Base-by-base conservation (phyloP, 2,329 filamentous ascomycete genomes). In the Fusarium tanahbumbuense region DNA sequence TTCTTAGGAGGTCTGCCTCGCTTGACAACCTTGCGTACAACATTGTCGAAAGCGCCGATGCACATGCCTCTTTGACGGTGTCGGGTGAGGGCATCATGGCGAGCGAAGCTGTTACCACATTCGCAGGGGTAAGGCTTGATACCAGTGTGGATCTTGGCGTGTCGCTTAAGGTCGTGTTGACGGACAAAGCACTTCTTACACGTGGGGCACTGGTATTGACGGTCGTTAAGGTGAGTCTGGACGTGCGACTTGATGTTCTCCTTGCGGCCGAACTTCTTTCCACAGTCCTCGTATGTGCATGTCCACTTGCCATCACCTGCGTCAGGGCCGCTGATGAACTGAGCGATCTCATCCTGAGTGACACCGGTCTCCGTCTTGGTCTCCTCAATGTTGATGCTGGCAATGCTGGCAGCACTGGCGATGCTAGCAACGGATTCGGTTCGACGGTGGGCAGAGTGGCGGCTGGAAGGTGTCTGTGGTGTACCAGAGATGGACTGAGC, bases 201-300 rank as follows among this genome's bases (percentile, higher is more conserved):
- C 58, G 92, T 91, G 47, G 95, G 94, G 81, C 96, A 99, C 80
- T 93, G 91, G 82, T 93, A 99, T 78, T 98, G 96, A 49, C 96
- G 89, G 79, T 99, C 96, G 75, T 97, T 96, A 70, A 99, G 90
- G 81, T 99, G 96, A 6, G 96, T 99, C 81, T 99, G 96, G 16
- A 99, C 93, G 79, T 99, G 96, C 1, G 94, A 97, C 79, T 97
- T 97, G 84, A 98, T 98, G 82, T 99, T 98, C 80, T 99, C 96
- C 80, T 98, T 97, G 73, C 96, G 89, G n/a, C 94, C 95, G 78
- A 99, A 98, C 56, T 90, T 89, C 80, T 97, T 97, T 73, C 90
- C 88, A 80, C 96, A 99, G 28, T 90, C 90, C 11, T 93, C 86
- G 60, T 83, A 94, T n/a, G 88, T 81, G 77, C 92, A 96, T 9